Conservation (phyloP, 116 monocot species). For the Thalassia testudinum region DNA sequence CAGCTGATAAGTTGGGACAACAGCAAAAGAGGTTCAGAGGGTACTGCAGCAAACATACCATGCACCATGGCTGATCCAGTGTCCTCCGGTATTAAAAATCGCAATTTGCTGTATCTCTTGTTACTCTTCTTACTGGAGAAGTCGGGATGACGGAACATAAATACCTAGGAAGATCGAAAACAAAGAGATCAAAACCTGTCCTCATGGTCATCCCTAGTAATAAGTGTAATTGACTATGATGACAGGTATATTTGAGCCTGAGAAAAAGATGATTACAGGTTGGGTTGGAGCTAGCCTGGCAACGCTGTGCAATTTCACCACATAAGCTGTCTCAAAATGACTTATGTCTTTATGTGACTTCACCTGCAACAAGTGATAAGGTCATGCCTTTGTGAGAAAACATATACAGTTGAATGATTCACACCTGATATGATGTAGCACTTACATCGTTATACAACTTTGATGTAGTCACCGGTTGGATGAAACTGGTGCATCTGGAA, state of each 20-base stretch:
- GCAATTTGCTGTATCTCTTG: slow-evolving; percentile 64
- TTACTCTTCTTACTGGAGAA: slow-evolving; percentile 30
- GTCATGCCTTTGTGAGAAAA: neutral
- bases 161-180: slow-evolving; percentile 25
- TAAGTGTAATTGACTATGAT: no score
- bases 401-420: no score
- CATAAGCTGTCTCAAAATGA: slow-evolving; percentile 97
- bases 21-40: no score
- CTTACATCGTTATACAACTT: slow-evolving; percentile 94
- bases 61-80: slow-evolving; percentile 85
- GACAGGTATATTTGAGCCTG: no score
- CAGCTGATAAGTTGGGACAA: no score
- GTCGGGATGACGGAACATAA: slow-evolving; percentile 84
- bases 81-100: slow-evolving; percentile 62
- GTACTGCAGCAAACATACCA: slow-evolving; percentile 26
- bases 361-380: slow-evolving; percentile 33
- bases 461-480: slow-evolving; percentile 83
- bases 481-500: slow-evolving; percentile 79
- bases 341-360: slow-evolving; percentile 71
- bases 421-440: neutral
- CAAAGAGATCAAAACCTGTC: no score
- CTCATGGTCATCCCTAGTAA: no score
- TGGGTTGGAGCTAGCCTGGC: slow-evolving; percentile 78
- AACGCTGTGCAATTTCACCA: slow-evolving; percentile 85
- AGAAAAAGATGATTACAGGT: slow-evolving; percentile 37